These are phyloP conservation scores for Leptomonas seymouri DNA, from an alignment of 208 protist genomes.

Conservation along the genomic window DNA sequence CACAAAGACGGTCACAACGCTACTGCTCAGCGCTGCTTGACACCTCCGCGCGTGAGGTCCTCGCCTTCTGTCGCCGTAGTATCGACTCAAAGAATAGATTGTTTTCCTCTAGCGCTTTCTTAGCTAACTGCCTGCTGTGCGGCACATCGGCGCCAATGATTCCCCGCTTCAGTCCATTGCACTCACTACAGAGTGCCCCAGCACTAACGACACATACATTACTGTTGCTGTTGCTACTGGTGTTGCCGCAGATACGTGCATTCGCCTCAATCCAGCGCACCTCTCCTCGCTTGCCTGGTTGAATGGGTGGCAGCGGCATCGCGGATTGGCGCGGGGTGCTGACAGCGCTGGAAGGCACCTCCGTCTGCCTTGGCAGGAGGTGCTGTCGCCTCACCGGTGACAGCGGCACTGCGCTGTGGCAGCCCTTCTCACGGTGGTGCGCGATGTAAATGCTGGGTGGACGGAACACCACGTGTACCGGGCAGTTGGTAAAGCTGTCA, in stretches of 20 bases:
- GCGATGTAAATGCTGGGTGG: constrained; percentile 22
- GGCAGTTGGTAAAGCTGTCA: constrained; percentile 22
- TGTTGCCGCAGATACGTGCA: not conserved
- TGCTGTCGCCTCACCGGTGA: constrained; percentile 11
- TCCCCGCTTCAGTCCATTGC: not conserved
- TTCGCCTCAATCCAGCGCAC: not conserved
- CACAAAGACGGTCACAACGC: no score
- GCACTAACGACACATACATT: not conserved
- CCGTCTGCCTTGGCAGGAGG: constrained; percentile 7
- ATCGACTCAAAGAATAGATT: constrained; percentile 50
- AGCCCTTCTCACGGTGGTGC: not conserved
- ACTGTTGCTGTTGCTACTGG: not conserved
- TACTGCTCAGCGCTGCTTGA: not conserved
- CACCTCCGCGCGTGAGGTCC: not conserved
- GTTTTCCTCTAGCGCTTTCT: constrained; percentile 76
- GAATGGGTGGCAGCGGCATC: not conserved
- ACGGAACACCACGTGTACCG: constrained; percentile 14
- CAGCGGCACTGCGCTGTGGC: not conserved
- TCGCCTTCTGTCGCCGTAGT: constrained; percentile 2
- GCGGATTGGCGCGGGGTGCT: not conserved
- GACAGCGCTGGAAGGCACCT: constrained; percentile 11
- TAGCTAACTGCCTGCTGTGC: constrained; percentile 64
- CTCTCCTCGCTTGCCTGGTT: not conserved
- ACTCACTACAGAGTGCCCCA: not conserved
- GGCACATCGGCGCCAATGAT: constrained; percentile 52